Conservation (phyloP, 306 rosid genomes). For the Cicer yamashitae region DNA sequence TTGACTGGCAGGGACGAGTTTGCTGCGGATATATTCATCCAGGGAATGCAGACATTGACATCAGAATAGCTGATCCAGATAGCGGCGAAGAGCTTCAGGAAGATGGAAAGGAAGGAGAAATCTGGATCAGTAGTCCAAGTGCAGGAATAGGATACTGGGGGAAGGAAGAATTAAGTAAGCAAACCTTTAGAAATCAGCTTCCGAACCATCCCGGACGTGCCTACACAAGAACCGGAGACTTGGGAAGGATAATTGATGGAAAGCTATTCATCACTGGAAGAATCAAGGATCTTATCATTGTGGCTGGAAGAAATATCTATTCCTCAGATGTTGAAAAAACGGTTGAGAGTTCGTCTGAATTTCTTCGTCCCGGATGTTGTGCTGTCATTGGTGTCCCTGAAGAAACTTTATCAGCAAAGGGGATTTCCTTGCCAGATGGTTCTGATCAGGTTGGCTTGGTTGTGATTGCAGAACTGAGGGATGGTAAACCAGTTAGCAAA, state of each 20-base stretch:
- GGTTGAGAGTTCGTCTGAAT: constrained; percentile 81
- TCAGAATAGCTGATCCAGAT: constrained; percentile 76
- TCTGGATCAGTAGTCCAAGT: constrained; percentile 98
- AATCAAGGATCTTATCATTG: constrained; percentile 95
- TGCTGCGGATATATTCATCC: constrained; percentile 78
- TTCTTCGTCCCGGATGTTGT: constrained; percentile 89
- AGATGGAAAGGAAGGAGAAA: constrained; percentile 87
- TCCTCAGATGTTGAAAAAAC: constrained; percentile 95
- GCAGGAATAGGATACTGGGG: constrained; percentile 94
- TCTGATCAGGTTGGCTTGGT: constrained; percentile 92
- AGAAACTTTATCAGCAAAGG: constrained; percentile 71
- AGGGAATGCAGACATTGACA: constrained; percentile 66
- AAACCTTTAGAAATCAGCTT: constrained; percentile 78
- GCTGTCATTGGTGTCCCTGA: constrained; percentile 88
- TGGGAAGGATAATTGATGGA: constrained; percentile 73
- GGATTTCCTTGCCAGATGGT: constrained; percentile 73
- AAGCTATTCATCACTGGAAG: constrained; percentile 93
- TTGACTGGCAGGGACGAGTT: constrained; percentile 93
- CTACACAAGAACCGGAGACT: constrained; percentile 89
- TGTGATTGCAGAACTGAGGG: constrained; percentile 87
- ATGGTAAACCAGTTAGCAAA: constrained; percentile 70
- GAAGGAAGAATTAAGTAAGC: constrained; percentile 70
- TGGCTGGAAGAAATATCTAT: constrained; percentile 90
- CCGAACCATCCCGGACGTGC: constrained; percentile 56
- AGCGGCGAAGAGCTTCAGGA: constrained; percentile 64